A percentile compares a stretch with the other conserved stretches of the same genome.
Evolutionary conservation across 345 rosid genomes (phyloP).

Genomic region (Erucastrum elatum): DNA sequence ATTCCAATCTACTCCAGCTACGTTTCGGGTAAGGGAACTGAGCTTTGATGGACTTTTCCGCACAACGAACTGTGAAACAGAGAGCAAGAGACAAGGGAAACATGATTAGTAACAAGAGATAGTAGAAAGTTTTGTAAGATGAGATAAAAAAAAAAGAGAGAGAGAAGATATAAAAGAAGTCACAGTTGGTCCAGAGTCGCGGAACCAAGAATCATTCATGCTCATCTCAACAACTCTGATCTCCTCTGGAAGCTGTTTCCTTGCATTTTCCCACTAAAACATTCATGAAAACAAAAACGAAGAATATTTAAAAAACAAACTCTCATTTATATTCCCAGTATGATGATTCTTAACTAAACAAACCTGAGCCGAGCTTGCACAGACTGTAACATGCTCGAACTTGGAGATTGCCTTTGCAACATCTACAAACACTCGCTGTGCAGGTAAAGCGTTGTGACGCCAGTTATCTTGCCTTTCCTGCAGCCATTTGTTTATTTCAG

Average conservation of each 20-base stretch:
- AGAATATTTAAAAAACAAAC: background rate
- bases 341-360: constrained; percentile 14
- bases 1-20: constrained; percentile 90
- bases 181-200: constrained; percentile 95
- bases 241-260: constrained; percentile 64
- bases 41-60: constrained; percentile 33
- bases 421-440: constrained; percentile 55
- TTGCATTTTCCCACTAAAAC: constrained; percentile 83
- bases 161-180: constrained; percentile 31
- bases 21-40: constrained; percentile 39
- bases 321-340: background rate
- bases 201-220: constrained; percentile 96
- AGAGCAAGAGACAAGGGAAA: background rate
- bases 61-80: constrained; percentile 61
- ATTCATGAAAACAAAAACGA: background rate
- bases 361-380: constrained; percentile 90
- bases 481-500: background rate
- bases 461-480: constrained; percentile 96
- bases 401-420: constrained; percentile 81
- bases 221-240: constrained; percentile 89
- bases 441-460: constrained; percentile 67
- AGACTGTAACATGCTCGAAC: constrained; percentile 76
- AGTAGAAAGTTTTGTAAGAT: background rate
- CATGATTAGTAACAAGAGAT: background rate
- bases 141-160: background rate